Conservation (phyloP, 2,329 filamentous ascomycete genomes). For the Clathrospora elynae region DNA sequence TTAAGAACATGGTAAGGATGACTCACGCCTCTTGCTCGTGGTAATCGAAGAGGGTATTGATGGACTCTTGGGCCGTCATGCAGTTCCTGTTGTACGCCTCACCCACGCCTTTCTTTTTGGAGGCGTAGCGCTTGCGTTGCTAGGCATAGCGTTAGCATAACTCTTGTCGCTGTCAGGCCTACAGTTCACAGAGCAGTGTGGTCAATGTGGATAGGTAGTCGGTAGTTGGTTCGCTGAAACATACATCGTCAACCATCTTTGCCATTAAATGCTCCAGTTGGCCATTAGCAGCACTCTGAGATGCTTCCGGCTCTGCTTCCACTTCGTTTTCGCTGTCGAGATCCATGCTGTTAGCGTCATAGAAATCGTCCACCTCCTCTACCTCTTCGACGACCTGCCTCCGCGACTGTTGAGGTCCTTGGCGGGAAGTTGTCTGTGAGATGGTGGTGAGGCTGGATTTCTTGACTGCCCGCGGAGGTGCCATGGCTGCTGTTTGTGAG, state of each 20-base stretch:
- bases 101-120: conserved; percentile 25
- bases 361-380: conserved; percentile 12
- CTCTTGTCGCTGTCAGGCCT: too few species aligned
- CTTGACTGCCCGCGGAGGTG: conserved; percentile 17
- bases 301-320: conserved; percentile 10
- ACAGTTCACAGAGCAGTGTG: too few species aligned
- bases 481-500: conserved; percentile 23
- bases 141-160: too few species aligned
- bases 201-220: neutral
- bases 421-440: conserved; percentile 11
- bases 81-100: conserved; percentile 24
- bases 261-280: conserved; percentile 25
- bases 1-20: neutral
- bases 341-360: conserved; percentile 9
- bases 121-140: conserved; percentile 36
- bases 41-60: conserved; percentile 32
- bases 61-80: conserved; percentile 17
- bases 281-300: conserved; percentile 9
- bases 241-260: conserved; percentile 31
- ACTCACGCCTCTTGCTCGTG: conserved; percentile 39
- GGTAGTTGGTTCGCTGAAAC: conserved; percentile 10
- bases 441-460: conserved; percentile 11
- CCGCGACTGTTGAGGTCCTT: conserved; percentile 12
- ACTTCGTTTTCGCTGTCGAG: conserved; percentile 5
- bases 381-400: conserved; percentile 8